phyloP scores from a whole-genome alignment of 1,284 basidiomycete species.

The Chalciporus piperatoides region DNA sequence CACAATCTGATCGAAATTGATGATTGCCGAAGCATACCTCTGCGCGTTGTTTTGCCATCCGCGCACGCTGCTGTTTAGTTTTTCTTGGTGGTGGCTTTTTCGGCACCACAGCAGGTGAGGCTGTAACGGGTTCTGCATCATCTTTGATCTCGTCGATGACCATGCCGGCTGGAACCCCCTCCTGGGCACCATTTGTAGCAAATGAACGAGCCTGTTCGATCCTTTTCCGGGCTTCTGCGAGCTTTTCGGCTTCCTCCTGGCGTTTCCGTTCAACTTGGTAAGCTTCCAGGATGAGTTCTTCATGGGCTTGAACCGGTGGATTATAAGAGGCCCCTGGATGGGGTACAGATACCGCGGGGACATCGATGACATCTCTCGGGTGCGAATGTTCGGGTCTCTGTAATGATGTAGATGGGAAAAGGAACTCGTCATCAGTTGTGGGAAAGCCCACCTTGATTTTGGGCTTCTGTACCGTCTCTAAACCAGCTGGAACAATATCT shows the following conservation, averaged over 20 bases:
- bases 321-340: slow-evolving; percentile 95
- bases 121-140: slow-evolving; percentile 35
- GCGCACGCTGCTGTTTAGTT: slow-evolving; percentile 69
- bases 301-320: slow-evolving; percentile 75
- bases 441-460: slow-evolving; percentile 45
- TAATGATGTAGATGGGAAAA: slow-evolving; percentile 1
- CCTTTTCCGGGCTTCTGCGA: slow-evolving; percentile 52
- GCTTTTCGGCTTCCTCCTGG: slow-evolving; percentile 52
- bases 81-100: slow-evolving; percentile 60
- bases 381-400: slow-evolving; percentile 50
- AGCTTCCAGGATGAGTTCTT: slow-evolving; percentile 70
- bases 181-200: slow-evolving; percentile 22
- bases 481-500: slow-evolving; percentile 38
- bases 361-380: slow-evolving; percentile 50
- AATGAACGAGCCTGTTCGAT: slow-evolving; percentile 47
- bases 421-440: neutral
- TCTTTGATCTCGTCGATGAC: slow-evolving; percentile 44
- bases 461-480: slow-evolving; percentile 43
- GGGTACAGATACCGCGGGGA: slow-evolving; percentile 71
- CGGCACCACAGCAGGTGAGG: slow-evolving; percentile 32
- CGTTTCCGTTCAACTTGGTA: slow-evolving; percentile 64
- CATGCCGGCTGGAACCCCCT: slow-evolving; percentile 55
- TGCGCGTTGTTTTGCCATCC: slow-evolving; percentile 53
- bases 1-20: neutral
- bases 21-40: slow-evolving; percentile 45